Conservation (phyloP, 805 yeast genomes). For the Kazachstania taianensis region DNA sequence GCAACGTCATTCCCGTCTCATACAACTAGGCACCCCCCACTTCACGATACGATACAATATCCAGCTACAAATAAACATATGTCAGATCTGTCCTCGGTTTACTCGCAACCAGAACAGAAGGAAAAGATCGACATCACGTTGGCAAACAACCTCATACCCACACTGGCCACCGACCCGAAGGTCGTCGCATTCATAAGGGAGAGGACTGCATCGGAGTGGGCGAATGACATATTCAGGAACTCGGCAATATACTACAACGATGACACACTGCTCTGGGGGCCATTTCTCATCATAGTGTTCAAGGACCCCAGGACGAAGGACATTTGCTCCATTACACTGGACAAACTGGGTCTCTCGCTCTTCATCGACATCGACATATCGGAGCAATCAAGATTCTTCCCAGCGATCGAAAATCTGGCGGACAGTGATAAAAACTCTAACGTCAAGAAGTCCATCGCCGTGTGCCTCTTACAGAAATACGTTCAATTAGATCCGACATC, state of each 20-base stretch:
- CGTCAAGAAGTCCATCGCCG: conserved; percentile 67
- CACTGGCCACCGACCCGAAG: too few relatives aligned
- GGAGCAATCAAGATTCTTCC: conserved; percentile 57
- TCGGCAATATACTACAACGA: conserved; percentile 19
- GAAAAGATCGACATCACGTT: too few relatives aligned
- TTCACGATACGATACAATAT: too few relatives aligned
- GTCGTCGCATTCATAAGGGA: too few relatives aligned
- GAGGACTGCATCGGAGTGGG: too few relatives aligned
- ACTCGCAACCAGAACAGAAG: too few relatives aligned
- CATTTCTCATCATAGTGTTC: conserved; percentile 18
- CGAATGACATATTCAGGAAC: conserved; percentile 12
- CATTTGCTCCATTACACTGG: conserved; percentile 45
- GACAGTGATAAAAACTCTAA: conserved; percentile 41
- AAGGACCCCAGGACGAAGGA: conserved; percentile 27
- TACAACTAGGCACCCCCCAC: too few relatives aligned
- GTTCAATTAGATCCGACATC: conserved; percentile 37
- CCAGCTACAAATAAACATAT: too few relatives aligned
- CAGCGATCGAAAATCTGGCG: conserved; percentile 63
- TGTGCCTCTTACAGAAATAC: conserved; percentile 57
- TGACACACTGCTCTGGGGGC: conserved; percentile 26
- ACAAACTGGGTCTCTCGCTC: conserved; percentile 57
- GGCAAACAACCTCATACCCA: not conserved
- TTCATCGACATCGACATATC: conserved; percentile 49
- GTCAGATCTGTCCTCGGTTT: not conserved
- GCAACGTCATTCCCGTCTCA: too few relatives aligned